Conservation (phyloP, 2,329 filamentous ascomycete species). For the Fusarium sp. region DNA sequence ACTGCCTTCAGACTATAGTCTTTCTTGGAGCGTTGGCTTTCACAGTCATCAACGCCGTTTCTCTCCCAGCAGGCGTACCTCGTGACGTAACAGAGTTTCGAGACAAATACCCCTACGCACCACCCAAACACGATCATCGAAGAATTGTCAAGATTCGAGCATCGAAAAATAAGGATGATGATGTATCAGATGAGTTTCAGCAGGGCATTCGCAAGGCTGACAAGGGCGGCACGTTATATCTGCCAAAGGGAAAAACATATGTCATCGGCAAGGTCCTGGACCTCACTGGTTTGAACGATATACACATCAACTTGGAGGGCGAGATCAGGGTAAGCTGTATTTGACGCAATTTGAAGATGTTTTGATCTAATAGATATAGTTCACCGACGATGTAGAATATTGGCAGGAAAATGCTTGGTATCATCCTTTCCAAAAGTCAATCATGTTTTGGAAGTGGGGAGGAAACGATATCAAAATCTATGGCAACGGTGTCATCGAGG, state of each 20-base stretch:
- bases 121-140: conserved; percentile 25
- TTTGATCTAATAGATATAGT: conserved; percentile 38
- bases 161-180: conserved; percentile 33
- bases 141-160: conserved; percentile 31
- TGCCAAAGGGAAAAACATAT: conserved; percentile 67
- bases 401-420: conserved; percentile 59
- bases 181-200: conserved; percentile 37
- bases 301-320: conserved; percentile 71
- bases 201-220: conserved; percentile 60
- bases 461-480: conserved; percentile 72
- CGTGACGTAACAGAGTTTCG: conserved; percentile 40
- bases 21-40: conserved; percentile 1
- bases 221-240: conserved; percentile 68
- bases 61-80: conserved; percentile 17
- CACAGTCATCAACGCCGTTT: conserved; percentile 1
- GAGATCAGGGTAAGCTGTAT: conserved; percentile 55
- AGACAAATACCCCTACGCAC: conserved; percentile 34
- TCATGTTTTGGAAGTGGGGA: conserved; percentile 75
- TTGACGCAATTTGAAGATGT: too few relatives aligned
- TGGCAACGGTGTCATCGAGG: conserved; percentile 68
- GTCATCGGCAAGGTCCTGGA: conserved; percentile 71
- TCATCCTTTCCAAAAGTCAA: conserved; percentile 63
- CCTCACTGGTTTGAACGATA: conserved; percentile 68
- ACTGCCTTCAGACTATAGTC: neutral
- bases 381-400: conserved; percentile 60